Evolutionary conservation across 176 grass and related monocot genomes (phyloP), one percentile per base, ranked within the genome.

Genomic region (Musa beccarii): DNA sequence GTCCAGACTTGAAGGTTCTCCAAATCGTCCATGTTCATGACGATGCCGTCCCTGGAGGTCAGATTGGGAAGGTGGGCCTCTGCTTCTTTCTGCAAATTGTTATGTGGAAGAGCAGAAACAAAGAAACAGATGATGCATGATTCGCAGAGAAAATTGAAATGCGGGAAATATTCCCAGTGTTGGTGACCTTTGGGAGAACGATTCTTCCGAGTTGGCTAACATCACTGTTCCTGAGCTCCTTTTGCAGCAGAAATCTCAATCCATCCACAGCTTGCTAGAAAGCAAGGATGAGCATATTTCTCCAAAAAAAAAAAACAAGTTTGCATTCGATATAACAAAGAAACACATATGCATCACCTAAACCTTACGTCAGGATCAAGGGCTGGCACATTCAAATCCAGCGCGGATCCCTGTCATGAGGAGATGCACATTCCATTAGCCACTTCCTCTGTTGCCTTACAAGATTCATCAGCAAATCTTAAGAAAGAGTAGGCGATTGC

Each of bases 161-260:
- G 17, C 57, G 9, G 20, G 13, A n/a, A 62, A 7, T 19, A 21
- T n/a, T 62, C 4, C 15, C 4, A 59, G 15, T 62, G 10, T 54
- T 68, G 83, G 73, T 84, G 57, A 91, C 96, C 91, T 99, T 99
- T 1, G 96, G 96, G 71, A 99, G 85, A 77, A 99, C 79, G 68
- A 99, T 95, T 81, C 96, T 90, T 34, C 89, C 91, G 62, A 99
- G 85, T 51, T 90, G 84, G 77, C 91, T 89, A 70, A 89, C 83
- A 22, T 99, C 96, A 29, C 90, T 99, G 54, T 89, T 83, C 61
- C 85, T 88, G 9, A 99, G 91, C 74, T 99, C 89, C 84, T 99
- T 99, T 63, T 87, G 84, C 66, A 94, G 83, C 67, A 99, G 79
- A 55, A 99, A 80, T 77, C 86, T 87, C 87, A 99, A 77, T 16